A percentile compares a stretch with the other conserved stretches of the same genome.
Conservation (phyloP, 2,329 filamentous ascomycete species). For the Xylariaceae sp. region DNA sequence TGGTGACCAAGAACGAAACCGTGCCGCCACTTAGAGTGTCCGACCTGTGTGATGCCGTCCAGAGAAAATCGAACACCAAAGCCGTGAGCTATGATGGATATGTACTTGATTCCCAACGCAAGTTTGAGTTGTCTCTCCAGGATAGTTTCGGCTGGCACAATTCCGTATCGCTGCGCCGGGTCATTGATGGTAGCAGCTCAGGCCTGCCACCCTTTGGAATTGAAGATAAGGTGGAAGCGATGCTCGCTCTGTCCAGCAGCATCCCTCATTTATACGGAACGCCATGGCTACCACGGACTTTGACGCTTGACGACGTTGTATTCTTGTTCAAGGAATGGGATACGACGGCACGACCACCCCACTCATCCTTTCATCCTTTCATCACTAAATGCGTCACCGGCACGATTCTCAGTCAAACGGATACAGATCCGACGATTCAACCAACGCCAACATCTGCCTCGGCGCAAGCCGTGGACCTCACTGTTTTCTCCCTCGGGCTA, state of each 20-base stretch:
- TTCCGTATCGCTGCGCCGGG: conserved; percentile 1
- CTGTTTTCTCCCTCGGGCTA: background rate
- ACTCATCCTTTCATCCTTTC: background rate
- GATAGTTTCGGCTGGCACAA: background rate
- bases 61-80: background rate
- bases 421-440: background rate
- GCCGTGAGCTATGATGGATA: background rate
- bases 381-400: background rate
- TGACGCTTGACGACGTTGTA: conserved; percentile 7
- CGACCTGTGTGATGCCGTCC: background rate
- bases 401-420: background rate
- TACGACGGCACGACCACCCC: background rate
- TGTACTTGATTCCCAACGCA: background rate
- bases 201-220: background rate
- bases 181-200: background rate
- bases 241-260: conserved; percentile 8
- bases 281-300: background rate
- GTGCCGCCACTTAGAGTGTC: background rate
- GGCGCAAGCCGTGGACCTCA: background rate
- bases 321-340: background rate
- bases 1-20: background rate
- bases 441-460: background rate
- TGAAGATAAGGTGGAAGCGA: background rate
- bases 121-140: conserved; percentile 1
- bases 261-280: conserved; percentile 3